Base-by-base conservation (phyloP, 148 eudicot species). In the Vaccinium myrtillus region DNA sequence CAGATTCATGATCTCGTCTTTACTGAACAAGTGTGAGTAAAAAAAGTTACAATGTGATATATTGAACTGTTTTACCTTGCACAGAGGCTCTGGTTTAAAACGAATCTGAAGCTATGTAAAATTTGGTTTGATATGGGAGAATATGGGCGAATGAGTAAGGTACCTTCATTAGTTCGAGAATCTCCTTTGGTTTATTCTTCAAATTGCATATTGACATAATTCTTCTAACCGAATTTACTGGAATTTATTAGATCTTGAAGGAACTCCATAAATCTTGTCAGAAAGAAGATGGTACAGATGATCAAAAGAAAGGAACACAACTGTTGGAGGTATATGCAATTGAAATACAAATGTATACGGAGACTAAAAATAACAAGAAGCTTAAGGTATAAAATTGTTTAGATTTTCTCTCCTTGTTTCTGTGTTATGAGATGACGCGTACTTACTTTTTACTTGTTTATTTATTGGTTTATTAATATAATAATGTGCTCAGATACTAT, bases 121-220 rank as follows among this genome's bases (percentile, higher is more conserved):
- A 97, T 97, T 83, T 97, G 98, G 98, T 97, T 97, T 89, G 99
- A 97, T 90, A 97, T 95, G 91, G 93, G 98, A 19, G 99, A 97
- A 86, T 97, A 94, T 91, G 99, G 99, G 82, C 91, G 98, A 80
- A 94, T 95, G 99, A 97, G 89, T 88, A 97, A 97, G 99, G 99
- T 97, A 87, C 65, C 51, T 70, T 84, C 46, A 27, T 77, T 74
- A 78, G 78, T 39, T 39, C 2, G 50, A 75, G 39, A 61, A 50
- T 63, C n/a, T 36, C 50, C 82, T 48, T 19, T 25, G 32, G 32
- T 77, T 30, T 78, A 53, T 46, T 43, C 19, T 54, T 59, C 50
- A 81, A n/a, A 36, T 5, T 46, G 59, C 27, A 32, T 21, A 19
- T 51, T 53, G 73, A 59, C n/a, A 54, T 54, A 25, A 12, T 23